Percentiles rank a stretch among this genome's conserved stretches.
Conservation (phyloP, 2,329 filamentous ascomycete genomes). For the Raffaelea ambrosiae region DNA sequence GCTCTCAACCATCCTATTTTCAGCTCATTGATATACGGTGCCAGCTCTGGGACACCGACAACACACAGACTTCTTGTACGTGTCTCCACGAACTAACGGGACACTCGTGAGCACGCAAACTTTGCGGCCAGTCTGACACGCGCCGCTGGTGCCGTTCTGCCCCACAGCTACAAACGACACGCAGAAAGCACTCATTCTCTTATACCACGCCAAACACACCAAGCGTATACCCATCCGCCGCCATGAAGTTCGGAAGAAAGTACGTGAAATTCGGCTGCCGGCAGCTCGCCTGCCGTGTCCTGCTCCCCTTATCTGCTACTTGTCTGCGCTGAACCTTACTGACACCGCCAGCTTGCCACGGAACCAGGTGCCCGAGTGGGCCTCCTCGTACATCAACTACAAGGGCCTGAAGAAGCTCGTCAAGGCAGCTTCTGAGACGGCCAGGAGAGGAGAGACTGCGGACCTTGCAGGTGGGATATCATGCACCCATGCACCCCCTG, state of each 20-base stretch:
- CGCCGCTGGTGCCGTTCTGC: too few species aligned
- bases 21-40: too few species aligned
- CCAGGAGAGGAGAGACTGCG: conserved; percentile 61
- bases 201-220: not conserved
- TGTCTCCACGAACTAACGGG: too few species aligned
- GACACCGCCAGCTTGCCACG: conserved; percentile 45
- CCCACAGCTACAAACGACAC: too few species aligned
- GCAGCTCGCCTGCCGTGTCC: not conserved
- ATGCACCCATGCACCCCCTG: conserved; percentile 17
- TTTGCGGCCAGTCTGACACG: too few species aligned
- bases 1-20: not conserved
- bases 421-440: conserved; percentile 63
- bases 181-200: too few species aligned
- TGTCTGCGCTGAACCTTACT: not conserved
- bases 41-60: too few species aligned
- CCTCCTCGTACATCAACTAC: conserved; percentile 77
- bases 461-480: conserved; percentile 77
- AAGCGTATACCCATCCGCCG: not conserved
- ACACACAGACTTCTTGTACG: too few species aligned
- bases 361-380: conserved; percentile 84
- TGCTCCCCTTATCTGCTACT: not conserved
- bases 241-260: conserved; percentile 29
- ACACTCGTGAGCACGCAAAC: too few species aligned
- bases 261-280: conserved; percentile 11
- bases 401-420: conserved; percentile 92